These are phyloP conservation scores for Sclerotinia subarctica DNA, from an alignment of 2,329 filamentous ascomycete genomes.

Conservation along the genomic window DNA sequence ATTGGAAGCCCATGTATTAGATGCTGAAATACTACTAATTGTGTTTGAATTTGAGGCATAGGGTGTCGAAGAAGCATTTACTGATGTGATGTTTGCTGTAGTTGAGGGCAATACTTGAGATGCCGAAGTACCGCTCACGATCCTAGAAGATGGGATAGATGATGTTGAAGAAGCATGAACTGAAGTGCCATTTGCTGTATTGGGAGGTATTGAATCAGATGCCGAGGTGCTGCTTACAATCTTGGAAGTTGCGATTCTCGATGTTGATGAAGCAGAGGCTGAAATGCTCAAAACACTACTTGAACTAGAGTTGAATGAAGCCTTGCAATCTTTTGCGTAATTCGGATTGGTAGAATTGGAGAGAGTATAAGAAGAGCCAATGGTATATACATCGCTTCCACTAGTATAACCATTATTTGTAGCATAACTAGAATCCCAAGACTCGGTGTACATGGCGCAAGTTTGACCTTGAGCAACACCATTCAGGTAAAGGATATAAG, in stretches of 20 bases:
- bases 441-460: slow-evolving; percentile 2
- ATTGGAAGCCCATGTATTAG: too few relatives aligned
- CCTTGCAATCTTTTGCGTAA: not conserved
- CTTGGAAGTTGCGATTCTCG: not conserved
- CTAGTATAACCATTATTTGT: slow-evolving; percentile 3
- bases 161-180: too few relatives aligned
- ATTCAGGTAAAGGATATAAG: slow-evolving; percentile 10
- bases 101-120: too few relatives aligned
- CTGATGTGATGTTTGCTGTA: too few relatives aligned
- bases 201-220: too few relatives aligned
- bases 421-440: slow-evolving; percentile 10
- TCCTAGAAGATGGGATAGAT: too few relatives aligned
- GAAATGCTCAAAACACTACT: not conserved
- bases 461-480: slow-evolving; percentile 13
- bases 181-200: too few relatives aligned
- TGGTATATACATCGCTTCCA: not conserved
- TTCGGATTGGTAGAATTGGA: slow-evolving; percentile 6
- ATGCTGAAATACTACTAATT: too few relatives aligned
- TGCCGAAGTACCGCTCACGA: too few relatives aligned
- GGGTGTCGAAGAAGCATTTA: too few relatives aligned
- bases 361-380: slow-evolving; percentile 3
- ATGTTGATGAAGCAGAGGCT: not conserved
- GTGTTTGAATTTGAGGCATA: too few relatives aligned
- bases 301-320: not conserved
- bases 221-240: not conserved